A percentile compares a stretch with the other conserved stretches of the same genome.
phyloP scores from a whole-genome alignment of 768 basidiomycete genomes.

The Suillus weaverae region DNA sequence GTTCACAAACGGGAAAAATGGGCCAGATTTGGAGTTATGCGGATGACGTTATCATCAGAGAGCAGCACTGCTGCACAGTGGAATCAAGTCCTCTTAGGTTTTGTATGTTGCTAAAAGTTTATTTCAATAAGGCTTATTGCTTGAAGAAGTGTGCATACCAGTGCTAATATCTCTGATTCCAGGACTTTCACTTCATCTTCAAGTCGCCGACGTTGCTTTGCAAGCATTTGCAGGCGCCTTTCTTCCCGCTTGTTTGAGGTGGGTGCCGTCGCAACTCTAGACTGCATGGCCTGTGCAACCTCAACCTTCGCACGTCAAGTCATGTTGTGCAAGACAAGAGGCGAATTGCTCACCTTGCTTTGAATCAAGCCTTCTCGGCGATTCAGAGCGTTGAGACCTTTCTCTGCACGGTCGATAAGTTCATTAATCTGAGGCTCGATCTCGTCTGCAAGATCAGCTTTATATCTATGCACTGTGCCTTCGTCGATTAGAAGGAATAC shows the following conservation, averaged over 20 bases:
- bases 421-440: constrained; percentile 81
- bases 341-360: constrained; percentile 51
- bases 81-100: constrained; percentile 2
- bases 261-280: constrained; percentile 46
- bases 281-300: constrained; percentile 42
- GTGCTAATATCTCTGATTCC: constrained; percentile 58
- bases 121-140: not conserved
- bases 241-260: constrained; percentile 65
- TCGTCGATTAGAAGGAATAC: constrained; percentile 77
- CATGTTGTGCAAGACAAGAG: constrained; percentile 1
- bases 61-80: constrained; percentile 28
- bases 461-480: constrained; percentile 69
- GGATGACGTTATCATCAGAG: constrained; percentile 67
- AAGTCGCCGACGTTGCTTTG: constrained; percentile 64
- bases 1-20: constrained; percentile 42
- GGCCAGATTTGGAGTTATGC: constrained; percentile 41
- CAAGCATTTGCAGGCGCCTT: constrained; percentile 61
- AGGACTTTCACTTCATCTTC: constrained; percentile 62
- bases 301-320: constrained; percentile 46
- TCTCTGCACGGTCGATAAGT: constrained; percentile 68
- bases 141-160: constrained; percentile 40
- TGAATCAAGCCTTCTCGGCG: constrained; percentile 64
- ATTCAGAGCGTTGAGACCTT: constrained; percentile 58
- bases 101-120: not conserved
- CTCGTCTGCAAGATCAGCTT: constrained; percentile 73